Percentiles rank a stretch among this genome's conserved stretches.
Conservation (phyloP, 495 filamentous ascomycete species). For the Jackrogersella multiformis region DNA sequence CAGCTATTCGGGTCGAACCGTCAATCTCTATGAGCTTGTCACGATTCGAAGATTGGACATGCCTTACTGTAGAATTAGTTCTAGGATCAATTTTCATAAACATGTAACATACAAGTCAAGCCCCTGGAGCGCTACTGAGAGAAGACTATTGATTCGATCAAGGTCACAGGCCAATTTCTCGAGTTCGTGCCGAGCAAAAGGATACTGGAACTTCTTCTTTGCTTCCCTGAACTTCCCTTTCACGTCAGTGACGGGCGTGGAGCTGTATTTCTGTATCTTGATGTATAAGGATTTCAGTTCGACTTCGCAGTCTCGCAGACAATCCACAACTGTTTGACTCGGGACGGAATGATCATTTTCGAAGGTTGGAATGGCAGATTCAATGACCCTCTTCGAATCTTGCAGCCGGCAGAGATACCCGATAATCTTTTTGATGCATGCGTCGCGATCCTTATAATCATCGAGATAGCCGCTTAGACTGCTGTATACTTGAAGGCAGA, state of each 20-base stretch:
- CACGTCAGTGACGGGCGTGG: background rate
- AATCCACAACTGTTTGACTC: background rate
- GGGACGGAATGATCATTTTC: background rate
- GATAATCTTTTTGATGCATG: background rate
- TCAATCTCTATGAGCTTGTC: background rate
- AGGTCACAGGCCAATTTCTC: background rate
- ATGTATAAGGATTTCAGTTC: background rate
- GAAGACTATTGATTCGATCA: background rate
- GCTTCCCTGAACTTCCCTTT: background rate
- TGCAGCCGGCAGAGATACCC: background rate
- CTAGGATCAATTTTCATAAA: background rate
- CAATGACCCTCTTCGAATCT: background rate
- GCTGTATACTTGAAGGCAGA: slow-evolving; percentile 8
- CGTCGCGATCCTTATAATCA: background rate
- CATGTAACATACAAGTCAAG: background rate
- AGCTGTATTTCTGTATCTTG: background rate
- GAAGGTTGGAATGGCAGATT: background rate
- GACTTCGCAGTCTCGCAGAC: background rate
- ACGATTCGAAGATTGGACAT: background rate
- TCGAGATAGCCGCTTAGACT: background rate
- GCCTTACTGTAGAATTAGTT: background rate
- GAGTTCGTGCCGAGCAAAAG: slow-evolving; percentile 1
- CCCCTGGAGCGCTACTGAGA: background rate
- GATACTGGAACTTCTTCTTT: slow-evolving; percentile 4
- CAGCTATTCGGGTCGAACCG: background rate